Percentiles rank a stretch among this genome's conserved stretches.
These are phyloP conservation scores for Boletus edulis DNA, from an alignment of 768 basidiomycete genomes.

Conservation along the genomic window DNA sequence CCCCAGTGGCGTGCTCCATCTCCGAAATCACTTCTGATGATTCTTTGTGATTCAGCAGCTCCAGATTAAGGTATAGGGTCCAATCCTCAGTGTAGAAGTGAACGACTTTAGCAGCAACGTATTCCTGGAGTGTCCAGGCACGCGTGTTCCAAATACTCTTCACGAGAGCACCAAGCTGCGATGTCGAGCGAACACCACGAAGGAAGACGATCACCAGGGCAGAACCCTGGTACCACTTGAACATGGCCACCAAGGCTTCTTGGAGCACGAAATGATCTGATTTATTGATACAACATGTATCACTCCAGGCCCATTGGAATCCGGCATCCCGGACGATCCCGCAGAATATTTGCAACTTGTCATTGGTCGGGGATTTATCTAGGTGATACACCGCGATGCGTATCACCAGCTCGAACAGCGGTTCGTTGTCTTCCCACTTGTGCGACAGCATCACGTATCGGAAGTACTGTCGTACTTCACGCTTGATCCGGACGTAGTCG, in stretches of 20 bases:
- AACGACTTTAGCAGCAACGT: not conserved
- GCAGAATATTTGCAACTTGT: not conserved
- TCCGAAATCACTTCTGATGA: not conserved
- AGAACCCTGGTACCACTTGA: not conserved
- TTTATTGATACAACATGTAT: not conserved
- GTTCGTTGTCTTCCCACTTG: conserved; percentile 4
- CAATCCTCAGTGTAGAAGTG: not conserved
- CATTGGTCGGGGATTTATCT: no score
- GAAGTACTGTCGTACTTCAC: not conserved
- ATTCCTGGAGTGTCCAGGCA: not conserved
- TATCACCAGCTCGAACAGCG: not conserved
- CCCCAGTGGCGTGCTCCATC: not conserved
- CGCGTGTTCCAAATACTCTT: conserved; percentile 10
- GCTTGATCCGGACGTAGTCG: not conserved
- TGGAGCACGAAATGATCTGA: not conserved
- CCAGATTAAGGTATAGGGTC: not conserved
- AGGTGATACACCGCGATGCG: not conserved
- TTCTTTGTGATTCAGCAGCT: not conserved
- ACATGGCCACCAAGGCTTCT: not conserved
- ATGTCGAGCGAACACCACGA: not conserved
- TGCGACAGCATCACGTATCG: conserved; percentile 4
- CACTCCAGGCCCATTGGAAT: not conserved
- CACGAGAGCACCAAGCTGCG: not conserved
- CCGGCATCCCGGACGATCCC: not conserved
- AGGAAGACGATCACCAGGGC: not conserved